Conservation (phyloP, 148 eudicot species). For the Fagopyrum tataricum region DNA sequence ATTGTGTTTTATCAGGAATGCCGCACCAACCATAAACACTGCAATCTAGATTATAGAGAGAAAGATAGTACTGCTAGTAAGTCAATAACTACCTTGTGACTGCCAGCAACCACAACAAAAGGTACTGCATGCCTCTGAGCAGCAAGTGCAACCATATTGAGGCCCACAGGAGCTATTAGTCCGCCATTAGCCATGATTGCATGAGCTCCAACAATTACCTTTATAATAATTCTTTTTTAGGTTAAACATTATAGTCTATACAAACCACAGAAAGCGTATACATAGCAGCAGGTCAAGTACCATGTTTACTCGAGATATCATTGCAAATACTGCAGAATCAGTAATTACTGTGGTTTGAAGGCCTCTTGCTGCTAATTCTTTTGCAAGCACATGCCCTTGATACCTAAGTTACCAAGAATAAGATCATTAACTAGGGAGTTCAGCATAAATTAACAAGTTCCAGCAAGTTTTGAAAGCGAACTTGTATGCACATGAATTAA, state of each 20-base stretch:
- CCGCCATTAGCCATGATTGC: slow-evolving; percentile 99
- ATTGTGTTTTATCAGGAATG: background rate
- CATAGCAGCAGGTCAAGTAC: slow-evolving; percentile 26
- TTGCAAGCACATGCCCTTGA: slow-evolving; percentile 93
- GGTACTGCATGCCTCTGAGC: slow-evolving; percentile 99
- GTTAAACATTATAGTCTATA: slow-evolving; percentile 1
- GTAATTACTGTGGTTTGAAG: slow-evolving; percentile 92
- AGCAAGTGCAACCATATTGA: slow-evolving; percentile 97
- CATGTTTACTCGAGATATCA: slow-evolving; percentile 99
- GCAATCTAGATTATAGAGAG: background rate
- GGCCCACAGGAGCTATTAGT: slow-evolving; percentile 89
- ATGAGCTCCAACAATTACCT: slow-evolving; percentile 99
- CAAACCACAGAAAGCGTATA: background rate
- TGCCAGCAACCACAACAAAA: slow-evolving; percentile 94
- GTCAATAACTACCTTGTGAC: slow-evolving; percentile 62
- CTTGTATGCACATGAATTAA: background rate
- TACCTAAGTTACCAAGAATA: slow-evolving; percentile 38
- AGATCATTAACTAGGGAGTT: background rate
- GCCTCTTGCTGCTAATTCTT: slow-evolving; percentile 83
- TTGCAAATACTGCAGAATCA: slow-evolving; percentile 97
- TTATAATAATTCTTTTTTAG: background rate
- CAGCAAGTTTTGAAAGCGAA: background rate
- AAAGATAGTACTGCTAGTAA: background rate
- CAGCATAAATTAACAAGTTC: background rate
- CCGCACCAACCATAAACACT: background rate